These are phyloP conservation scores for Fusarium solani-melongenae DNA, from an alignment of 2,329 filamentous ascomycete genomes.

Conservation along the genomic window DNA sequence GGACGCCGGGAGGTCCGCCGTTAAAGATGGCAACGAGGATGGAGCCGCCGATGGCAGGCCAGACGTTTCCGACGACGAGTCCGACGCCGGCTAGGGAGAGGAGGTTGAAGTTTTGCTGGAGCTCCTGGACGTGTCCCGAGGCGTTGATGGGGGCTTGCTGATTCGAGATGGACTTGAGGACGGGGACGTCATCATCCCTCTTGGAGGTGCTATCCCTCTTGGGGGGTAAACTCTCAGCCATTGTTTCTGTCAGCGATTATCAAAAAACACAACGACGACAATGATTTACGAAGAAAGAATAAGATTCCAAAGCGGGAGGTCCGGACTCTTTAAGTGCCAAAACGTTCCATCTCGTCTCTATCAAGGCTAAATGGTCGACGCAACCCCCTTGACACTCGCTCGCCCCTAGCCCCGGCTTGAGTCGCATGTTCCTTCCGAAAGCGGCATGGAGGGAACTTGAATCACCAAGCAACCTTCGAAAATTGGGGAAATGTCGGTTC, in stretches of 20 bases:
- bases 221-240: constrained; percentile 9
- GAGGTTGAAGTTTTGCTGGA: constrained; percentile 53
- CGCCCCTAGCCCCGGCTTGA: background rate
- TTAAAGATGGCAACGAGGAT: constrained; percentile 66
- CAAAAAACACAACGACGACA: background rate
- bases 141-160: constrained; percentile 47
- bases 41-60: constrained; percentile 57
- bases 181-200: background rate
- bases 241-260: background rate
- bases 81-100: constrained; percentile 55
- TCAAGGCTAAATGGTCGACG: background rate
- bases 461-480: constrained; percentile 15
- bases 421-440: constrained; percentile 36
- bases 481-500: constrained; percentile 2
- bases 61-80: constrained; percentile 56
- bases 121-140: constrained; percentile 54
- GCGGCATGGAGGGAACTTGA: constrained; percentile 10
- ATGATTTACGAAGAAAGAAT: background rate
- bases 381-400: constrained; percentile 3
- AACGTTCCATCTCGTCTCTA: background rate
- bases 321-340: background rate
- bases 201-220: constrained; percentile 28
- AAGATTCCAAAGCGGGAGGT: background rate
- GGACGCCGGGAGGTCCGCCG: constrained; percentile 69
- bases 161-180: constrained; percentile 5